Percentiles rank a stretch among this genome's conserved stretches.
phyloP scores from a whole-genome alignment of 768 basidiomycete species.

The Favolaschia claudopus region DNA sequence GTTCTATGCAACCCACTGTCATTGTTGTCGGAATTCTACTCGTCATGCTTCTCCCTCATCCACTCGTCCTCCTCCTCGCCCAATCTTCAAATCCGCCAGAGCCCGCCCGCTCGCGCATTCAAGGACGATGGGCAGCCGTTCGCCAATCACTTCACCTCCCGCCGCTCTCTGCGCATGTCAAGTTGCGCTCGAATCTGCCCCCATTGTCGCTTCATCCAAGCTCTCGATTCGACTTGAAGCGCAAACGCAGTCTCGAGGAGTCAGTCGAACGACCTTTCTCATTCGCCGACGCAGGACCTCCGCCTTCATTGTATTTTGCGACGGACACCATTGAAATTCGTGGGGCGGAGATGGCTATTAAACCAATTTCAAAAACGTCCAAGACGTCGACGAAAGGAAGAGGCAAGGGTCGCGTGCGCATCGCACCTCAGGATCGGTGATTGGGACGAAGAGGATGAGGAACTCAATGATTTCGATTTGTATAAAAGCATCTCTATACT shows the following conservation, averaged over 20 bases:
- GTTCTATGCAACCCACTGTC: slow-evolving; percentile 4
- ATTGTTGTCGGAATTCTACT: slow-evolving; percentile 26
- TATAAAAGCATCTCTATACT: not conserved
- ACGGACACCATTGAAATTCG: slow-evolving; percentile 27
- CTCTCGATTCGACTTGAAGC: slow-evolving; percentile 32
- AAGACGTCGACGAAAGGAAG: too few species aligned
- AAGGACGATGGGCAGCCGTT: slow-evolving; percentile 42
- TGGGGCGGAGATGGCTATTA: too few species aligned
- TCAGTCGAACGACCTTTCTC: slow-evolving; percentile 8
- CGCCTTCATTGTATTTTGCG: slow-evolving; percentile 32
- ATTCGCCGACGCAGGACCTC: slow-evolving; percentile 14
- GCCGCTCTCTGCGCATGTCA: slow-evolving; percentile 25
- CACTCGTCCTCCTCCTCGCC: slow-evolving; percentile 27
- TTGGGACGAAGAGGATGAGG: not conserved
- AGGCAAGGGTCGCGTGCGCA: too few species aligned
- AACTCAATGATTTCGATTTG: not conserved
- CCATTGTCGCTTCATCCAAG: not conserved
- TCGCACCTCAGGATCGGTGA: too few species aligned
- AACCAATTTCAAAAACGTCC: too few species aligned
- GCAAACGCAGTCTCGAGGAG: slow-evolving; percentile 25
- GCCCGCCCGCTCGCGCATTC: slow-evolving; percentile 24
- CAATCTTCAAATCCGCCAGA: not conserved
- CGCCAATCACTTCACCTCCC: slow-evolving; percentile 39
- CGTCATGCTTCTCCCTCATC: slow-evolving; percentile 30
- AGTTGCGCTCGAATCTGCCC: not conserved